Evolutionary conservation across 768 basidiomycete species (phyloP).

Genomic region (Megacollybia marginata): DNA sequence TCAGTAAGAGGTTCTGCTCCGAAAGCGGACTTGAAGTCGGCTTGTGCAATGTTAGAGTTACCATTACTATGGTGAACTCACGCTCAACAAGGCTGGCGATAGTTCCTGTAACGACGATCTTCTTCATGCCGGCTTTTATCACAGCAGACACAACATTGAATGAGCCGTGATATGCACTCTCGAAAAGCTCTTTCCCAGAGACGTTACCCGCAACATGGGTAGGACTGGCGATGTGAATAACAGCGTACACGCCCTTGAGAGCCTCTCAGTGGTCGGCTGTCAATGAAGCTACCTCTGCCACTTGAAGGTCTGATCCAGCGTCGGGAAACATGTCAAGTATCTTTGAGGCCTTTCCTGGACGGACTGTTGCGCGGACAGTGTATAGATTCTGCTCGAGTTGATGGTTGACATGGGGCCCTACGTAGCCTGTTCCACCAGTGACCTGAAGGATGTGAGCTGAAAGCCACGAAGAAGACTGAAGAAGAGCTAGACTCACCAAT

Average conservation of each 20-base stretch:
- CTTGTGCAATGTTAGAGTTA: neutral
- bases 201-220: neutral
- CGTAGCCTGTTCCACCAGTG: slow-evolving; percentile 4
- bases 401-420: slow-evolving; percentile 1
- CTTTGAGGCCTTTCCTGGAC: neutral
- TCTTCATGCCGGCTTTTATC: slow-evolving; percentile 4
- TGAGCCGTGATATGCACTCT: slow-evolving; percentile 6
- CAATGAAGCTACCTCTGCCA: slow-evolving; percentile 1
- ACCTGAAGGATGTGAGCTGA: slow-evolving; percentile 15
- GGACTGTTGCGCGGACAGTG: slow-evolving; percentile 3
- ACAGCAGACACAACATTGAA: slow-evolving; percentile 6
- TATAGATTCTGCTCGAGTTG: slow-evolving; percentile 3
- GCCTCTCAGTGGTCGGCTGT: slow-evolving; percentile 9
- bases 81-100: slow-evolving; percentile 3
- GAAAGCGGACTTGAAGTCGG: slow-evolving; percentile 2
- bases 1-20: neutral
- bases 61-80: slow-evolving; percentile 1
- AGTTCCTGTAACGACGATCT: slow-evolving; percentile 6
- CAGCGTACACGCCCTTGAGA: slow-evolving; percentile 8
- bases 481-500: slow-evolving; percentile 13
- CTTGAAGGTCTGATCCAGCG: slow-evolving; percentile 1
- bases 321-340: slow-evolving; percentile 3
- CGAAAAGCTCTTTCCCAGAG: neutral
- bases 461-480: slow-evolving; percentile 10
- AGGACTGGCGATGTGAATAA: slow-evolving; percentile 3